phyloP scores from a whole-genome alignment of 2,329 filamentous ascomycete genomes.

The Calonectria ilicicola region DNA sequence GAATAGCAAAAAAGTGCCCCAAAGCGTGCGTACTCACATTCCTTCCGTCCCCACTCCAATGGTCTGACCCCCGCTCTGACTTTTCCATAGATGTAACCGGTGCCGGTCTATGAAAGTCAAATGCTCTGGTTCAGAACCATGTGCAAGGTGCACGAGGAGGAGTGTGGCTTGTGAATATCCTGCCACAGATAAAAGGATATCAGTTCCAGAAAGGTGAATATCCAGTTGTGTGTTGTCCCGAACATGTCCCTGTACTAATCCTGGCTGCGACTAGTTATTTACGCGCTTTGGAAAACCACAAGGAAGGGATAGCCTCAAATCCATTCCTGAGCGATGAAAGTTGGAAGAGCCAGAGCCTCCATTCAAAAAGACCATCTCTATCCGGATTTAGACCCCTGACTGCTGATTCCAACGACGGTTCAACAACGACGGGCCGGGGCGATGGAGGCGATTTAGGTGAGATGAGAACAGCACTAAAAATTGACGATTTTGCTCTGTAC shows the following conservation, averaged over 20 bases:
- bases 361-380: not conserved
- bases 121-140: conserved; percentile 40
- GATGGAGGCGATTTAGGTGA: not conserved
- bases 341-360: not conserved
- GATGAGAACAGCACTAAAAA: not conserved
- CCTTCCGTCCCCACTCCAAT: not conserved
- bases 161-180: conserved; percentile 39
- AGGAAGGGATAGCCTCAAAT: conserved; percentile 13
- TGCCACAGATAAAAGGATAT: conserved; percentile 38
- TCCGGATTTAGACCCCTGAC: conserved; percentile 3
- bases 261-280: conserved; percentile 30
- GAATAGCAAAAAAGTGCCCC: conserved; percentile 38
- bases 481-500: not conserved
- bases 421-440: not conserved
- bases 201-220: conserved; percentile 38
- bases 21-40: conserved; percentile 34
- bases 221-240: not conserved
- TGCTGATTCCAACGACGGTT: not conserved
- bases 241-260: conserved; percentile 1
- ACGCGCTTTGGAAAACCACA: conserved; percentile 34
- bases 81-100: conserved; percentile 35
- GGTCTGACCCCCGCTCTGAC: not conserved
- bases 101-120: conserved; percentile 45
- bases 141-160: conserved; percentile 39
- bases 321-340: not conserved